Evolutionary conservation across 75 land plant species (phyloP), one percentile per base, ranked within the genome.

Genomic region (Sequoiadendron giganteum): DNA sequence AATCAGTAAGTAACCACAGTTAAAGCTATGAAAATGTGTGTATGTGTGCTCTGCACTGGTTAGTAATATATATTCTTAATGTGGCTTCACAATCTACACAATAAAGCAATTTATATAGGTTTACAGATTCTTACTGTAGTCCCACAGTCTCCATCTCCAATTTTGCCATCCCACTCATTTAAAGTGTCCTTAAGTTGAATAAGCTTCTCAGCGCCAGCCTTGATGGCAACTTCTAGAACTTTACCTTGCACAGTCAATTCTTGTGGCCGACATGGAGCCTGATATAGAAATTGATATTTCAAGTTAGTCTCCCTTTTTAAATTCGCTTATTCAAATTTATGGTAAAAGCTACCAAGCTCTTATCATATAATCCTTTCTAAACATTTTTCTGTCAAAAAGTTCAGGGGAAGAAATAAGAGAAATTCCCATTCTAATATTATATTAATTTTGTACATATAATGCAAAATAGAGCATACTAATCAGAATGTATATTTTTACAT

Each of bases 61-160:
- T n/a, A 54, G 4, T 52, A 21, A 10, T 85, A 14, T 49, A 30
- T 21, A 7, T 85, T 85, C 65, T 54, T 49, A 49, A 32, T 85
- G 70, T 25, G 70, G 70, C 28, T 7, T 7, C 70, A 65, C 70
- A 65, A 21, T 25, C 70, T 25, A 65, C 77, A 48, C 34, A 32
- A 48, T 76, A 87, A 45, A 78, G n/a, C 19, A 90, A 56, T 86
- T 83, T 28, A 65, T 11, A 86, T 15, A 42, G 43, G 2, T 16
- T 10, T 34, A 39, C 21, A 58, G 40, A 47, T 32, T 89, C 97
- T 90, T 88, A 98, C 99, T 25, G 99, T 95, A 38, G 96, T 92
- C 43, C 99, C 99, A 93, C 99, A 98, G 86, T 98, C 99, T 83
- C 97, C 99, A 92, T 98, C 99, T 85, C 99, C 99, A 36, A 95